Base-by-base conservation (phyloP, 306 rosid species). In the Cucurbita pepo region DNA sequence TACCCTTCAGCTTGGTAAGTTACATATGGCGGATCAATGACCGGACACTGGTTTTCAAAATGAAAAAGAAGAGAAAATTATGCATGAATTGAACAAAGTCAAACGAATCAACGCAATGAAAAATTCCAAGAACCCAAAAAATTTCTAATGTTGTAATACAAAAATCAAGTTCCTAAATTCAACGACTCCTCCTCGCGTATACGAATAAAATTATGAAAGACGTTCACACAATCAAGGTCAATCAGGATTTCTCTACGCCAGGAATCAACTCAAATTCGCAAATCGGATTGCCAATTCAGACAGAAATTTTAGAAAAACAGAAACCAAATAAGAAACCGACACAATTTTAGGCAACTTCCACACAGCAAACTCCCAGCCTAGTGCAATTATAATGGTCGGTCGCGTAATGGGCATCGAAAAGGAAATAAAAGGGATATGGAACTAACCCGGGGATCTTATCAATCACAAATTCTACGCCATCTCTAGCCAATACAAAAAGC, bases 391-490 rank as follows among this genome's bases (percentile, higher is more conserved):
- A 19, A 65, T 6, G 10, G 4, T 44, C 38, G 4, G 1, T 44
- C 4, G 21, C 40, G 40, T 12, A 66, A 66, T 54, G 37, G 56
- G 45, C 25, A 30, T 16, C 19, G 50, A 67, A 30, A 66, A 44
- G 47, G 70, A 50, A 6, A 15, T 69, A 69, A 48, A 16, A 48
- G 47, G 14, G 56, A 69, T 0, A 48, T 1, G 43, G 71, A 73
- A 80, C 83, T 50, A 4, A 88, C 94, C 96, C 95, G n/a, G 99
- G 95, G 77, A 94, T 86, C 90, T 94, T 94, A 75, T 94, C 97
- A 78, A 91, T 73, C 36, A 87, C 96, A 77, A 87, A 89, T 67
- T 94, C 99, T 63, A 94, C 92, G 81, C 92, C 96, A n/a, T 91
- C 99, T 94, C 99, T 82, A 78, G 90, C 88, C 82, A 94, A 70